Evolutionary conservation across 2,329 filamentous ascomycete genomes (phyloP), one percentile per base, ranked within the genome.

Genomic region (Lomentospora prolificans): DNA sequence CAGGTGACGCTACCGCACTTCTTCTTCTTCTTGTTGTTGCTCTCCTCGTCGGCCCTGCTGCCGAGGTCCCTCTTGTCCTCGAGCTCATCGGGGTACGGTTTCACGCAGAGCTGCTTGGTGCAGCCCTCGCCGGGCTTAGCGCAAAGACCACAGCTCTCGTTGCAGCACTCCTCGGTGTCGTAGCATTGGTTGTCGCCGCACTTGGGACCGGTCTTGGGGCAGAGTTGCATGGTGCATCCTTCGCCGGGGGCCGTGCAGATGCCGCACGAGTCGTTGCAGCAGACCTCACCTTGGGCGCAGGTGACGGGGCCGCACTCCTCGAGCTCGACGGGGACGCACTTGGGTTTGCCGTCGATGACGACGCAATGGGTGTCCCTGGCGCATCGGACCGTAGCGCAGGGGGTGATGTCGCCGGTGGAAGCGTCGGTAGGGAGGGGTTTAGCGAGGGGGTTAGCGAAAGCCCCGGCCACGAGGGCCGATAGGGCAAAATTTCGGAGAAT

Each of bases 201-300:
- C 30, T 51, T 51, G 50, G 50, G 50, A 30, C 50, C 50, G n/a
- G 50, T 30, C n/a, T 19, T 19, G 27, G 50, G 22, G 52, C 60
- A 61, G 22, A 53, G 31, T 57, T 60, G 59, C 39, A 53, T 27
- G 19, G 59, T 41, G 48, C 60, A 61, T 10, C 17, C 9, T 1
- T 56, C 55, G 24, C 51, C 58, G 4, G 60, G 60, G 27, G 44
- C 41, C 2, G 51, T 48, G 39, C 60, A 61, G 19, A 59, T 58
- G 6, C 60, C 60, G 39, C 60, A 61, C 9, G 54, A 19, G 27
- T 58, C 50, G 48, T 62, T 62, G 44, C 60, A 62, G 48, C 60
- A 67, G 8, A 46, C 22, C 6, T 19, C 17, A 6, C 53, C 36
- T 2, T 27, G n/a, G 10, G n/a, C 36, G 36, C 53, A 55, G 12